Conservation (phyloP, 2,329 filamentous ascomycete species). For the Colletotrichum sp. region DNA sequence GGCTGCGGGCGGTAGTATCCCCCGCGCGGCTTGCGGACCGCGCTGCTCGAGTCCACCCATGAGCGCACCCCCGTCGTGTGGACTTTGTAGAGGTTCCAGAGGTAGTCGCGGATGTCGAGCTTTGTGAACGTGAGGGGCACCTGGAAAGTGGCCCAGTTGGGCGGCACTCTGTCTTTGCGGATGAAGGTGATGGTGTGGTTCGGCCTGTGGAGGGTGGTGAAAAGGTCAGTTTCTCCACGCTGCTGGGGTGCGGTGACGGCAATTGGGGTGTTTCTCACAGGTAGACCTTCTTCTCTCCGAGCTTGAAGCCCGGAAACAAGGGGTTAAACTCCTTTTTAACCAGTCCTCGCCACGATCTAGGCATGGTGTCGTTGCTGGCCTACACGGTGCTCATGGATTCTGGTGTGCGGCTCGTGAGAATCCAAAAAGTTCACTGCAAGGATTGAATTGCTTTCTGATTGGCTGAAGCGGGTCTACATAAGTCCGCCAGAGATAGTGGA, state of each 20-base stretch:
- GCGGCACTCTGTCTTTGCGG: conserved; percentile 71
- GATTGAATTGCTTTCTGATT: conserved; percentile 4
- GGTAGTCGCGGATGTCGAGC: conserved; percentile 94
- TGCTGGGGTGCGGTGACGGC: not conserved
- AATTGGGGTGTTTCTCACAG: conserved; percentile 45
- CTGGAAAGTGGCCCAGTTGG: conserved; percentile 86
- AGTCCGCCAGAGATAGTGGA: not conserved
- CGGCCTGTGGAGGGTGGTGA: conserved; percentile 59
- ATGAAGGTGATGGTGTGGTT: conserved; percentile 82
- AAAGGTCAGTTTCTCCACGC: not conserved
- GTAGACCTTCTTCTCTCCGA: conserved; percentile 61
- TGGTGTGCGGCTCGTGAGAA: not conserved
- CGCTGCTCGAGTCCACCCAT: conserved; percentile 71
- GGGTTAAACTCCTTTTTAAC: too few relatives aligned
- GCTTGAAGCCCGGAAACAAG: conserved; percentile 40
- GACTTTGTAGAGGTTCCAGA: conserved; percentile 84
- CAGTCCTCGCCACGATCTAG: not conserved
- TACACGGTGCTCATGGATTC: not conserved
- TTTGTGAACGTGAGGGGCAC: conserved; percentile 95
- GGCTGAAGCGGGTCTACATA: conserved; percentile 7
- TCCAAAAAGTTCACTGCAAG: conserved; percentile 14
- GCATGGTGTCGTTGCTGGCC: conserved; percentile 31
- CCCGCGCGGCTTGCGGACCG: conserved; percentile 57
- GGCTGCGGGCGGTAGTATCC: conserved; percentile 73
- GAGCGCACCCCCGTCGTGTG: conserved; percentile 76